phyloP scores from a whole-genome alignment of 1,284 basidiomycete genomes.

The Cutaneotrichosporon dermatis region DNA sequence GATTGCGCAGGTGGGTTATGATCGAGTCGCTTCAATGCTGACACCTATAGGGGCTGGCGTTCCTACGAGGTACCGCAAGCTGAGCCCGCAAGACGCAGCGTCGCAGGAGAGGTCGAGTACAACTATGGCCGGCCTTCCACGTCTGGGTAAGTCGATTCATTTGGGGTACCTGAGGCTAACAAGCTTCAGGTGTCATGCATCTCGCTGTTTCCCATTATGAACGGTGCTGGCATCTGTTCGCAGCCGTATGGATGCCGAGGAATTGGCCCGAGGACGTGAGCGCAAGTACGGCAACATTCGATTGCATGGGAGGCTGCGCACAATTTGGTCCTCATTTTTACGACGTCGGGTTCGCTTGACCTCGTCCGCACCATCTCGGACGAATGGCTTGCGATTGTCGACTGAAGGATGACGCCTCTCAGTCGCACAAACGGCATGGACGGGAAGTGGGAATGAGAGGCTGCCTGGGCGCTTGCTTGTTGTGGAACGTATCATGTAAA shows the following conservation, averaged over 20 bases:
- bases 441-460: not conserved
- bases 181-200: constrained; percentile 62
- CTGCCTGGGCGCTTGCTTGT: not conserved
- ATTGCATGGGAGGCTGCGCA: constrained; percentile 70
- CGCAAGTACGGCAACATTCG: constrained; percentile 50
- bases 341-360: constrained; percentile 65
- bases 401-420: not conserved
- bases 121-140: constrained; percentile 90
- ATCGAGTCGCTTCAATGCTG: constrained; percentile 5
- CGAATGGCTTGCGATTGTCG: constrained; percentile 39
- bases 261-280: constrained; percentile 17
- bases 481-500: not conserved
- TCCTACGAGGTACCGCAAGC: constrained; percentile 68
- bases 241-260: constrained; percentile 34
- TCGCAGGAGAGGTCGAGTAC: constrained; percentile 72
- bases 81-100: constrained; percentile 52
- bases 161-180: not conserved
- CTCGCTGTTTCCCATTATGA: constrained; percentile 81
- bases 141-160: constrained; percentile 59
- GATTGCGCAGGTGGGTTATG: constrained; percentile 61
- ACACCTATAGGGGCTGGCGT: constrained; percentile 65
- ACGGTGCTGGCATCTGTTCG: constrained; percentile 63
- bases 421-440: too few species aligned
- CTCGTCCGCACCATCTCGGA: constrained; percentile 50
- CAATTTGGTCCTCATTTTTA: constrained; percentile 77